These are phyloP conservation scores for Pseudozyma tsukubaensis DNA, from an alignment of 1,284 basidiomycete genomes.

Conservation along the genomic window DNA sequence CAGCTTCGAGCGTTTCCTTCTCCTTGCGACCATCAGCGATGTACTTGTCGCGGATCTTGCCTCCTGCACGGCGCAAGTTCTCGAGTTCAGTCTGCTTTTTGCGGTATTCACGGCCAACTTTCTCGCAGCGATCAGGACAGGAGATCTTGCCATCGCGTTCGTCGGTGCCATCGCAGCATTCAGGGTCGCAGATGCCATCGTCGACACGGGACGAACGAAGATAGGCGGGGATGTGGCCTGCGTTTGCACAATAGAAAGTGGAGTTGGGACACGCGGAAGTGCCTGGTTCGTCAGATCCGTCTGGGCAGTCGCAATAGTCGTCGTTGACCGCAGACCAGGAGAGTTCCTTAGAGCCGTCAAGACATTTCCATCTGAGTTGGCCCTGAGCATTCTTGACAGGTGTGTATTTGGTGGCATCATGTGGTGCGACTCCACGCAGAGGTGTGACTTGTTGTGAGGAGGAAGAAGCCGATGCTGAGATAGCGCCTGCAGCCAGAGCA, in stretches of 20 bases:
- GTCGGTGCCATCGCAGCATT: slow-evolving; percentile 98
- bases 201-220: slow-evolving; percentile 87
- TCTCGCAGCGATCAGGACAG: slow-evolving; percentile 83
- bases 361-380: slow-evolving; percentile 51
- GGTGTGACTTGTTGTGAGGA: background rate
- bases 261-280: slow-evolving; percentile 83
- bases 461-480: slow-evolving; percentile 27
- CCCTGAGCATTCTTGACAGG: slow-evolving; percentile 22
- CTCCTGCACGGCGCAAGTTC: slow-evolving; percentile 82
- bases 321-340: slow-evolving; percentile 86
- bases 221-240: slow-evolving; percentile 83
- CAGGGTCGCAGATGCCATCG: slow-evolving; percentile 94
- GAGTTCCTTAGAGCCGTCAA: slow-evolving; percentile 62
- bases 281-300: slow-evolving; percentile 93
- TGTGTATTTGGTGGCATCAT: slow-evolving; percentile 26
- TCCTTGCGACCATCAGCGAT: slow-evolving; percentile 78
- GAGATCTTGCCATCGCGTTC: slow-evolving; percentile 74
- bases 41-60: slow-evolving; percentile 89
- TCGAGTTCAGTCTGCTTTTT: slow-evolving; percentile 77
- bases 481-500: slow-evolving; percentile 25
- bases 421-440: slow-evolving; percentile 30
- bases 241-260: slow-evolving; percentile 87
- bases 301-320: slow-evolving; percentile 92
- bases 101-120: slow-evolving; percentile 79
- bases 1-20: slow-evolving; percentile 70